Percentiles rank a stretch among this genome's conserved stretches.
Evolutionary conservation across 345 rosid genomes (phyloP).

Genomic region (Salix udensis): DNA sequence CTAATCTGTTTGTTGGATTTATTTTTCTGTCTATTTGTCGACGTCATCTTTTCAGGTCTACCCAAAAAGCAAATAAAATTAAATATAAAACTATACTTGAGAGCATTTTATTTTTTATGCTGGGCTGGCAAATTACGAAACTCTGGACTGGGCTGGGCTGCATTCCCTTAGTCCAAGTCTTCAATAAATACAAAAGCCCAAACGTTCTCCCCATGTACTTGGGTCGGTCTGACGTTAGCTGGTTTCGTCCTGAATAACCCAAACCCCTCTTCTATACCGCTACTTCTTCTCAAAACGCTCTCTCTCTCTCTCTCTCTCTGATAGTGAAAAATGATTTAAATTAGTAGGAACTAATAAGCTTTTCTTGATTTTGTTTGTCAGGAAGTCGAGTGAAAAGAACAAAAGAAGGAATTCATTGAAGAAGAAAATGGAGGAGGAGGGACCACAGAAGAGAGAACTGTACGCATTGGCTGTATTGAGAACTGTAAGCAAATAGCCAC

Average conservation of each 20-base stretch:
- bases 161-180: background rate
- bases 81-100: background rate
- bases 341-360: too few relatives aligned
- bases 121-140: background rate
- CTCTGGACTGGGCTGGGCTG: background rate
- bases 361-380: background rate
- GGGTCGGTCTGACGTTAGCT: too few relatives aligned
- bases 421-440: too few relatives aligned
- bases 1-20: too few relatives aligned
- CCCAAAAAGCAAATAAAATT: too few relatives aligned
- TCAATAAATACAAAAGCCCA: background rate
- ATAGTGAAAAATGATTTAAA: too few relatives aligned
- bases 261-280: background rate
- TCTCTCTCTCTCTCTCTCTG: background rate
- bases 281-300: background rate
- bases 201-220: background rate
- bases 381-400: background rate
- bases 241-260: background rate
- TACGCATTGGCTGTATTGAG: slow-evolving; percentile 61
- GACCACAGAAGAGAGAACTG: too few relatives aligned
- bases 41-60: too few relatives aligned
- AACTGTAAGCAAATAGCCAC: slow-evolving; percentile 92
- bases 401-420: background rate
- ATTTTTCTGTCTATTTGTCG: too few relatives aligned
- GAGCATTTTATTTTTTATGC: background rate